Percentiles rank a stretch among this genome's conserved stretches.
Conservation (phyloP, 331 rosid species). For the Pyrus hybrid region DNA sequence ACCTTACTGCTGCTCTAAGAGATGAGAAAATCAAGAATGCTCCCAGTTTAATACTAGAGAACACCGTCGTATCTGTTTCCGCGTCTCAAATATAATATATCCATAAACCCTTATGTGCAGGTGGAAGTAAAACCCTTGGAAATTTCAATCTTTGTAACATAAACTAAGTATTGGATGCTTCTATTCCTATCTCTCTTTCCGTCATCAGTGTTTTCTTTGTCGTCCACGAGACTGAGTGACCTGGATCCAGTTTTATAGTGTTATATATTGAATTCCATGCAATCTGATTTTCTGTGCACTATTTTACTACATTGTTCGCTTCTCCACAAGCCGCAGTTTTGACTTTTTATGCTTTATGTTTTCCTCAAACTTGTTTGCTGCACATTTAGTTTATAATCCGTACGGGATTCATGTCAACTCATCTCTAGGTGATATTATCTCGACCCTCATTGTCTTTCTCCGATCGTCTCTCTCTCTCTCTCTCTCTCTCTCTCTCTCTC, state of each 20-base stretch:
- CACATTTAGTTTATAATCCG: slow-evolving; percentile 15
- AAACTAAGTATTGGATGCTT: slow-evolving; percentile 50
- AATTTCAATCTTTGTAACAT: slow-evolving; percentile 32
- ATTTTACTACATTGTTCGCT: background rate
- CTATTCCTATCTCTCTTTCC: slow-evolving; percentile 42
- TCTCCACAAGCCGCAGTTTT: slow-evolving; percentile 18
- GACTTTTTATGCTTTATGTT: slow-evolving; percentile 20
- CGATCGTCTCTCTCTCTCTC: background rate
- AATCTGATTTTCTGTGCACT: slow-evolving; percentile 1
- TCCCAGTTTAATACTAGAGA: slow-evolving; percentile 16
- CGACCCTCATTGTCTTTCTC: slow-evolving; percentile 6
- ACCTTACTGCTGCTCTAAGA: slow-evolving; percentile 26
- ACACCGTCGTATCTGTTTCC: slow-evolving; percentile 8
- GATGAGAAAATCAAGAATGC: slow-evolving; percentile 44
- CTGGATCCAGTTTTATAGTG: slow-evolving; percentile 57
- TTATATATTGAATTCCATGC: slow-evolving; percentile 25
- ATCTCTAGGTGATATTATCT: slow-evolving; percentile 21
- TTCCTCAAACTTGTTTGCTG: slow-evolving; percentile 17
- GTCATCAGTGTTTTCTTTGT: slow-evolving; percentile 21
- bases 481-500: background rate
- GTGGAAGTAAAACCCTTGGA: slow-evolving; percentile 27
- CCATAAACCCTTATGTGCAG: slow-evolving; percentile 17
- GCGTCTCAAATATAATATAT: background rate
- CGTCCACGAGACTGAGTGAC: slow-evolving; percentile 41
- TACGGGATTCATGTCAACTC: slow-evolving; percentile 33